Evolutionary conservation across 768 basidiomycete genomes (phyloP).

Genomic region (Tulasnella sp.): DNA sequence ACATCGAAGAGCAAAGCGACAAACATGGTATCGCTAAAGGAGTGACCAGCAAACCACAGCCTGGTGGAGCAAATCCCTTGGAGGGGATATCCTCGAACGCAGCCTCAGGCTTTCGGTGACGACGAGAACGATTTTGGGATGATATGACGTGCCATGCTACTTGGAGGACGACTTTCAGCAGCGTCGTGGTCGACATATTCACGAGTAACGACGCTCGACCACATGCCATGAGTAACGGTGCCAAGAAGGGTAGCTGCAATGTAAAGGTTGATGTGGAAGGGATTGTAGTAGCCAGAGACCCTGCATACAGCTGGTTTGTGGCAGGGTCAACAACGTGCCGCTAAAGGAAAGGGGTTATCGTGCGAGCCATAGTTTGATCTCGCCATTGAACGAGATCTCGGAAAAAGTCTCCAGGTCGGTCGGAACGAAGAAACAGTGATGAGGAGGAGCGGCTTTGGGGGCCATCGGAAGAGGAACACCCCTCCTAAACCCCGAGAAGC

Average conservation of each 20-base stretch:
- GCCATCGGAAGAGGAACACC: slow-evolving; percentile 93
- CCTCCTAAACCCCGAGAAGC: slow-evolving; percentile 93
- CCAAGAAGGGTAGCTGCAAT: slow-evolving; percentile 92
- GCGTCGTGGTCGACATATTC: slow-evolving; percentile 87
- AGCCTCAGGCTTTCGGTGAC: too few relatives aligned
- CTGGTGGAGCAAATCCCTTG: too few relatives aligned
- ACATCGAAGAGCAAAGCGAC: too few relatives aligned
- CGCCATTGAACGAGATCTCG: too few relatives aligned
- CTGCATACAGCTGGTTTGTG: slow-evolving; percentile 90
- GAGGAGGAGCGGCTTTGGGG: slow-evolving; percentile 57
- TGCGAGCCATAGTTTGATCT: too few relatives aligned
- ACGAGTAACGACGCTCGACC: slow-evolving; percentile 95
- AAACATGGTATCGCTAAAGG: too few relatives aligned
- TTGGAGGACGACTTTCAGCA: slow-evolving; percentile 86
- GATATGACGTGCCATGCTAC: too few relatives aligned
- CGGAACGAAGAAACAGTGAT: slow-evolving; percentile 89
- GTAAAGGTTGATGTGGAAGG: slow-evolving; percentile 97
- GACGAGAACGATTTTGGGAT: too few relatives aligned
- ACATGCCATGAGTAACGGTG: slow-evolving; percentile 97
- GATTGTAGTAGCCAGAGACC: slow-evolving; percentile 95
- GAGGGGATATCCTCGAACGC: too few relatives aligned
- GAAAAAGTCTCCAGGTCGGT: too few relatives aligned
- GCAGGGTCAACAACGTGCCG: slow-evolving; percentile 49
- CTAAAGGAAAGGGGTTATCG: slow-evolving; percentile 88
- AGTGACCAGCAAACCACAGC: too few relatives aligned